These are phyloP conservation scores for Pirum gemmata DNA, from an alignment of 78 protist species.

Conservation along the genomic window DNA sequence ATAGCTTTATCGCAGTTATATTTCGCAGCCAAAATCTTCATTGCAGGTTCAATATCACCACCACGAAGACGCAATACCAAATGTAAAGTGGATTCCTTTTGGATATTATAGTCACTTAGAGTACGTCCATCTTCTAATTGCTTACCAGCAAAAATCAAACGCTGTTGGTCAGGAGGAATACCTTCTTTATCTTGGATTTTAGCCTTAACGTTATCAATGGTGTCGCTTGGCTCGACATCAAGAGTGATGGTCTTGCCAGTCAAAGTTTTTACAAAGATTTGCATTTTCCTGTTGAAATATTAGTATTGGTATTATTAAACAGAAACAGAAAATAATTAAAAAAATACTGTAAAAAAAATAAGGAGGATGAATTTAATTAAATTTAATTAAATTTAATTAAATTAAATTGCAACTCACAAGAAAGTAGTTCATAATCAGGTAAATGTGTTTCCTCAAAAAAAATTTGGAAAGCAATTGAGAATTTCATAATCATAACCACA, in stretches of 20 bases:
- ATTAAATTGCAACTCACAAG: too few species aligned
- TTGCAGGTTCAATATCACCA: constrained; percentile 97
- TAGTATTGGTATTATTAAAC: too few species aligned
- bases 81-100: constrained; percentile 92
- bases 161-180: constrained; percentile 98
- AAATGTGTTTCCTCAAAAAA: too few species aligned
- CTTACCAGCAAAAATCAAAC: constrained; percentile 96
- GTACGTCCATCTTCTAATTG: constrained; percentile 97
- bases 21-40: constrained; percentile 87
- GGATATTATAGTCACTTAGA: constrained; percentile 94
- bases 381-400: too few species aligned
- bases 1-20: constrained; percentile 92
- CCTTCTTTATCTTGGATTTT: constrained; percentile 81
- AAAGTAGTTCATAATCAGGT: too few species aligned
- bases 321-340: too few species aligned
- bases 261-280: constrained; percentile 92
- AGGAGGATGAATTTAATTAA: too few species aligned
- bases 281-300: constrained; percentile 73
- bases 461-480: too few species aligned
- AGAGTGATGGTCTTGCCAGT: constrained; percentile 98
- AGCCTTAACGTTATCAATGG: constrained; percentile 90
- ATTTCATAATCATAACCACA: too few species aligned
- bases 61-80: constrained; percentile 92
- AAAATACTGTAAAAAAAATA: too few species aligned
- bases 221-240: constrained; percentile 88